Percentiles rank a stretch among this genome's conserved stretches.
Conservation (phyloP, 768 basidiomycete genomes). For the Pleurotus salmoneostramineus region DNA sequence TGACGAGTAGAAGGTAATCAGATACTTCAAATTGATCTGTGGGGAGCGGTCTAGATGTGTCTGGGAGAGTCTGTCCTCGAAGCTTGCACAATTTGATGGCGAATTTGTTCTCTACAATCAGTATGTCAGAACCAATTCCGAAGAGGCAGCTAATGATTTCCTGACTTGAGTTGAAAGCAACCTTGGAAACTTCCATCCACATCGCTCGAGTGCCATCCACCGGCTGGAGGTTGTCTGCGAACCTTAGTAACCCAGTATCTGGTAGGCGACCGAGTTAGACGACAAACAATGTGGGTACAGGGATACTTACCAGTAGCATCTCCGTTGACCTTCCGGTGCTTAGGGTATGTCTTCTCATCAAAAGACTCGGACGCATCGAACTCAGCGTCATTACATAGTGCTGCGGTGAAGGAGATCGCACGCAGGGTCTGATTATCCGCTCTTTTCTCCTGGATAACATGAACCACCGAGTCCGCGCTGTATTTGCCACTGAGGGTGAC, state of each 20-base stretch:
- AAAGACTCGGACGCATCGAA: constrained; percentile 27
- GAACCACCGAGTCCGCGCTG: constrained; percentile 14
- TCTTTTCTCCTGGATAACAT: constrained; percentile 10
- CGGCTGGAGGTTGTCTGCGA: constrained; percentile 30
- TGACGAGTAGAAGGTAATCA: constrained; percentile 31
- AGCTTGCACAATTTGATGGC: constrained; percentile 40
- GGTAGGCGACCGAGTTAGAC: background rate
- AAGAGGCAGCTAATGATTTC: background rate
- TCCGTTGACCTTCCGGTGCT: constrained; percentile 33
- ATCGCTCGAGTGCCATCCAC: constrained; percentile 21
- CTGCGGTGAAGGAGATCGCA: constrained; percentile 36
- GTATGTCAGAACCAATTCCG: background rate
- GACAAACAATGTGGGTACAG: background rate
- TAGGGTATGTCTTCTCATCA: constrained; percentile 15
- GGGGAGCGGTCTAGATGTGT: background rate
- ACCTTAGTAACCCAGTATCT: constrained; percentile 54
- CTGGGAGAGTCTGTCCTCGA: background rate
- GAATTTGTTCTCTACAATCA: constrained; percentile 42
- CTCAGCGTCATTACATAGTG: constrained; percentile 47
- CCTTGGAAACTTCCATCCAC: constrained; percentile 32
- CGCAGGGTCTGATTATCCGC: constrained; percentile 15
- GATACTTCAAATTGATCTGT: constrained; percentile 15
- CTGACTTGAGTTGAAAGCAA: constrained; percentile 35
- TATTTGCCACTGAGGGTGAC: constrained; percentile 31
- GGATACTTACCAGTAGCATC: constrained; percentile 46